phyloP scores from a whole-genome alignment of 2,329 filamentous ascomycete genomes.

The Fusarium sp. region DNA sequence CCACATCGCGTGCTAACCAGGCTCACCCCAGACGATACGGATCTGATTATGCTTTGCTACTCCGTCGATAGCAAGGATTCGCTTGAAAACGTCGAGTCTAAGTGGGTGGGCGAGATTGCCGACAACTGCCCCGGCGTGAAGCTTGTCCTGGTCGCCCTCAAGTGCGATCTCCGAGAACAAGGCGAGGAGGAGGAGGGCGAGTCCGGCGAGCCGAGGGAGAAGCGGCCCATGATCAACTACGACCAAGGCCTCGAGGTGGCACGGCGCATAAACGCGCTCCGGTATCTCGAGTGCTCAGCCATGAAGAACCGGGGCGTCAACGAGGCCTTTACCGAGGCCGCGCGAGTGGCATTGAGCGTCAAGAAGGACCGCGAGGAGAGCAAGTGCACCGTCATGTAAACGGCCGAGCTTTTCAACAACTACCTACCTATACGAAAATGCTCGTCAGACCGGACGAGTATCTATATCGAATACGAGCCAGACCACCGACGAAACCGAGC shows the following conservation, averaged over 20 bases:
- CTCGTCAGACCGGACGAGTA: conserved; percentile 18
- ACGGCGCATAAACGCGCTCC: conserved; percentile 88
- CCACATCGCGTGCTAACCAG: conserved; percentile 7
- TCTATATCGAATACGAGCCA: conserved; percentile 32
- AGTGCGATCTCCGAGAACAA: conserved; percentile 93
- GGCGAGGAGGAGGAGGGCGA: conserved; percentile 76
- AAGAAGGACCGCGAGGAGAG: conserved; percentile 73
- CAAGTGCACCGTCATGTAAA: conserved; percentile 72
- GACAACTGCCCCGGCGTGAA: conserved; percentile 98
- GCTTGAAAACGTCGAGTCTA: conserved; percentile 97
- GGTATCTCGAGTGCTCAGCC: conserved; percentile 97
- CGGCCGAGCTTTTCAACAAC: not conserved
- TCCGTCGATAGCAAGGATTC: conserved; percentile 96
- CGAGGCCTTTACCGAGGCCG: conserved; percentile 97
- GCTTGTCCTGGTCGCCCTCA: conserved; percentile 93
- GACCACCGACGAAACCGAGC: conserved; percentile 4
- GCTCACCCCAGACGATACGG: conserved; percentile 76
- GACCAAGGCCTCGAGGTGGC: conserved; percentile 92
- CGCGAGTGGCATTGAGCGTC: conserved; percentile 86
- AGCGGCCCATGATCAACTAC: conserved; percentile 85
- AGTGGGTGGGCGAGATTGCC: conserved; percentile 98
- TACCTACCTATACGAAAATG: conserved; percentile 18
- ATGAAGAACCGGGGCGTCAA: conserved; percentile 99
- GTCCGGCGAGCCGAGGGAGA: conserved; percentile 60
- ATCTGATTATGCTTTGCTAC: conserved; percentile 99